phyloP scores from a whole-genome alignment of 169 alveolate species.

The Plasmodium ovale region DNA sequence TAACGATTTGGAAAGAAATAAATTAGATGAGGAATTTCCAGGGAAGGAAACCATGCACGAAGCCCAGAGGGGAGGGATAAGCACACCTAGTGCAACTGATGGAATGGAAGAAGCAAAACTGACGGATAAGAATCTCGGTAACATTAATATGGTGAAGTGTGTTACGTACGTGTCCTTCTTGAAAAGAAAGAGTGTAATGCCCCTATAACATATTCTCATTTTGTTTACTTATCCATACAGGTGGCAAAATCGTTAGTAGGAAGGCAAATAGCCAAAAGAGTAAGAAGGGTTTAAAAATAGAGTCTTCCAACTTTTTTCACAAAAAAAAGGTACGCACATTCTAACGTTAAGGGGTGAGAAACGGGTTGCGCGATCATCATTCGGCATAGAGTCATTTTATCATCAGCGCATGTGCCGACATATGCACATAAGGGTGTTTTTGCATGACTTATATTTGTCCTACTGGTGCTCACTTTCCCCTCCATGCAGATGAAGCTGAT shows the following conservation, averaged over 20 bases:
- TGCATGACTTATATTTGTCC: neutral
- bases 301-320: slow-evolving; percentile 45
- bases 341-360: too few relatives aligned
- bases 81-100: neutral
- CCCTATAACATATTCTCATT: neutral
- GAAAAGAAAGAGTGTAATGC: neutral
- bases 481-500: slow-evolving; percentile 18
- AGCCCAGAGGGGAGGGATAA: neutral
- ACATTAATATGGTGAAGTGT: too few relatives aligned
- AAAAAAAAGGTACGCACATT: slow-evolving; percentile 42
- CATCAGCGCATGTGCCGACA: neutral
- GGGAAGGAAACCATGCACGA: neutral
- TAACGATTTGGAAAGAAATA: neutral
- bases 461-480: neutral
- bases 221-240: neutral
- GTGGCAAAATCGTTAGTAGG: neutral
- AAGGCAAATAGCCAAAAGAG: neutral
- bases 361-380: too few relatives aligned
- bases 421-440: neutral
- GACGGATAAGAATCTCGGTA: too few relatives aligned
- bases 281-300: slow-evolving; percentile 18
- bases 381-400: neutral
- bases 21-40: neutral
- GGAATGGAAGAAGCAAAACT: neutral
- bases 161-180: neutral